These are phyloP conservation scores for Alternaria angustiovoidea DNA, from an alignment of 2,329 filamentous ascomycete species.

Conservation along the genomic window DNA sequence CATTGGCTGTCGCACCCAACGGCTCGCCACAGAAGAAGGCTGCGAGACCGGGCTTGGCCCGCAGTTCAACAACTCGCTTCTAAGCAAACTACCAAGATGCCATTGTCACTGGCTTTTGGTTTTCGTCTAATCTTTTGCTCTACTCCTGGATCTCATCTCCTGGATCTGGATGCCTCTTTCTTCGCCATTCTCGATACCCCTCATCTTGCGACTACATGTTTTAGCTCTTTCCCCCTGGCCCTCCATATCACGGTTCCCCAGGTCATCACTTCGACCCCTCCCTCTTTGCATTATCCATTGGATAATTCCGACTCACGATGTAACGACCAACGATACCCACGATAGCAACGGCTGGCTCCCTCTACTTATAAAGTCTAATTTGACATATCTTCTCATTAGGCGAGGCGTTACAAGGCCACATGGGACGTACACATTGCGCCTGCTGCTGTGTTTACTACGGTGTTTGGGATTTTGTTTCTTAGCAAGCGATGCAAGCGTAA, in stretches of 20 bases:
- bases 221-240: slow-evolving; percentile 20
- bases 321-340: slow-evolving; percentile 51
- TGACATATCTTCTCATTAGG: slow-evolving; percentile 27
- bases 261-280: slow-evolving; percentile 18
- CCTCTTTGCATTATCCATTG: slow-evolving; percentile 27
- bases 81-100: slow-evolving; percentile 20
- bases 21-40: slow-evolving; percentile 46
- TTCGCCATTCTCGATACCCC: slow-evolving; percentile 30
- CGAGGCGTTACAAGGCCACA: slow-evolving; percentile 26
- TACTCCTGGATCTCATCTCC: slow-evolving; percentile 13
- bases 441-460: slow-evolving; percentile 20
- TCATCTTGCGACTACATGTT: slow-evolving; percentile 19
- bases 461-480: slow-evolving; percentile 22
- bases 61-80: slow-evolving; percentile 47
- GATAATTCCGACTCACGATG: slow-evolving; percentile 40
- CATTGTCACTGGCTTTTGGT: slow-evolving; percentile 11
- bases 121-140: slow-evolving; percentile 9
- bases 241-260: slow-evolving; percentile 16
- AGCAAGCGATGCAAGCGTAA: slow-evolving; percentile 21
- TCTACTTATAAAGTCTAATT: slow-evolving; percentile 36
- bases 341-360: slow-evolving; percentile 38
- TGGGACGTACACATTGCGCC: slow-evolving; percentile 23
- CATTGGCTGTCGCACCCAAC: slow-evolving; percentile 43
- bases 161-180: slow-evolving; percentile 19
- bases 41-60: slow-evolving; percentile 37